Evolutionary conservation across 352 stramenopile species (phyloP), one percentile per base, ranked within the genome.

Genomic region (Peronosclerospora sorghi): DNA sequence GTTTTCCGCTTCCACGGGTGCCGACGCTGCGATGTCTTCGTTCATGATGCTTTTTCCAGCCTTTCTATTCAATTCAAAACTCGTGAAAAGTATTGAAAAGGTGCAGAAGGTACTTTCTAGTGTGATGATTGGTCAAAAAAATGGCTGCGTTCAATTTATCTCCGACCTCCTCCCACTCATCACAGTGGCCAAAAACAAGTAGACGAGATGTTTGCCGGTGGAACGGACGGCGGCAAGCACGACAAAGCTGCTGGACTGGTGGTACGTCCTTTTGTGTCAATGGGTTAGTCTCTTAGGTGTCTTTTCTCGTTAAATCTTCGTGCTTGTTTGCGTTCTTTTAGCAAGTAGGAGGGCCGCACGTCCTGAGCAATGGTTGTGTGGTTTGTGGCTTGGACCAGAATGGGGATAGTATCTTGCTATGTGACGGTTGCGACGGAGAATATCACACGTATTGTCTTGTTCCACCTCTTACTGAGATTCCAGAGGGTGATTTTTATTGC

Each of bases 371-470:
- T 32, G 73, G 76, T 38, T 91, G 79, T 49, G 63, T 73, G 19
- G 62, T 83, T 20, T 91, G 79, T 44, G 63, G 79, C 4, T 48
- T 66, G 20, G 68, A 86, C 59, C 72, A 84, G 50, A 72, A 88
- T 51, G 76, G 68, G 17, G 73, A 85, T 58, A 80, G 73, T 46
- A 91, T 91, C 45, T 36, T 91, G 37, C 66, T 91, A 7, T 91
- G 79, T 26, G 79, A 91, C 45, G 75, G 78, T 56, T 91, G 79
- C 51, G 73, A 87, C 41, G 76, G 61, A n/a, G 79, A 91, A 65
- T 91, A 89, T 57, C 79, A 91, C 63, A 89, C 52, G 9, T 86
- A 87, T 48, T 91, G 79, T 58, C 72, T 91, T 12, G 63, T 76
- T 37, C 79, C 79, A 6, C 76, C 79, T 34, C 60, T 91, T 4